A percentile compares a stretch with the other conserved stretches of the same genome.
Conservation (phyloP, 1,284 basidiomycete genomes). For the Grifola frondosa region DNA sequence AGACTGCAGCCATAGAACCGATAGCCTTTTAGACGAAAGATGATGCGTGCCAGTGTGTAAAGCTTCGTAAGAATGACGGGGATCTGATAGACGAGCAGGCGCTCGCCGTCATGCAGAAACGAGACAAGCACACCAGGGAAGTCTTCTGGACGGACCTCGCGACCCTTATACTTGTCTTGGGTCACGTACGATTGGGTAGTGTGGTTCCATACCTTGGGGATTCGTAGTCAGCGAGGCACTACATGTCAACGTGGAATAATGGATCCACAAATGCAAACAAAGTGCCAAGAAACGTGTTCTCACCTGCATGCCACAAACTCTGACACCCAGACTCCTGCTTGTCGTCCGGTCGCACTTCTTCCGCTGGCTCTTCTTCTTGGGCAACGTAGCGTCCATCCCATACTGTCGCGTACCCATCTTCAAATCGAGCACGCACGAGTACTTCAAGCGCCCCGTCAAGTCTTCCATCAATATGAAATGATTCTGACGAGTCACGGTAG, state of each 20-base stretch:
- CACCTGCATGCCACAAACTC: conserved; percentile 99
- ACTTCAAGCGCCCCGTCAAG: conserved; percentile 90
- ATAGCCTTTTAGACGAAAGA: conserved; percentile 86
- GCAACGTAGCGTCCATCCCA: conserved; percentile 89
- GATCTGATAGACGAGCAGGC: conserved; percentile 88
- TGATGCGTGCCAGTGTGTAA: conserved; percentile 90
- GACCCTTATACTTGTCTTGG: conserved; percentile 97
- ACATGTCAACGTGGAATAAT: conserved; percentile 17
- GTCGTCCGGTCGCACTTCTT: conserved; percentile 98
- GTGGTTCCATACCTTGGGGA: conserved; percentile 90
- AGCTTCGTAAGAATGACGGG: conserved; percentile 90
- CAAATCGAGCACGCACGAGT: conserved; percentile 94
- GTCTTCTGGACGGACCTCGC: conserved; percentile 83
- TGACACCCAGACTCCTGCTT: conserved; percentile 85
- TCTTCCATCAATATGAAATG: conserved; percentile 99
- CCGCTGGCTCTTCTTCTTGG: conserved; percentile 96
- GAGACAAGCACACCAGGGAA: conserved; percentile 81
- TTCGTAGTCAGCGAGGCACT: too few species aligned
- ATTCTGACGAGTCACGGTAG: conserved; percentile 78
- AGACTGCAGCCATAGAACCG: conserved; percentile 98
- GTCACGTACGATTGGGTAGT: conserved; percentile 81
- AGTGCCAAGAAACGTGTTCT: conserved; percentile 32
- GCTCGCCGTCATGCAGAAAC: conserved; percentile 86
- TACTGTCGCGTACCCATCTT: conserved; percentile 99
- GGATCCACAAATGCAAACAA: conserved; percentile 11